phyloP scores from a whole-genome alignment of 2,329 filamentous ascomycete genomes.

The Hymenoscyphus fructigenus region DNA sequence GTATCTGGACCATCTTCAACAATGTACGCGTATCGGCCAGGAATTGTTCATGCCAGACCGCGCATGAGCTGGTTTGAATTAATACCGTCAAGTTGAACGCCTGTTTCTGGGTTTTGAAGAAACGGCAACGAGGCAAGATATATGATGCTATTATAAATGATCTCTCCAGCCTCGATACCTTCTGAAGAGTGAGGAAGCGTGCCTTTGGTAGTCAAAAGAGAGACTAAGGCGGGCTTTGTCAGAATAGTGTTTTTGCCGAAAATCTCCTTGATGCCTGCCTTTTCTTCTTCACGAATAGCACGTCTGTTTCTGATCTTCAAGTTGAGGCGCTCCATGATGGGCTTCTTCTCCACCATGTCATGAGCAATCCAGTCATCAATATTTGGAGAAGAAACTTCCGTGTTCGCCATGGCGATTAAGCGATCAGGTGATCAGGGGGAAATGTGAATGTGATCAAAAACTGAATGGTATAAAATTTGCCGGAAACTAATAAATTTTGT shows the following conservation, averaged over 20 bases:
- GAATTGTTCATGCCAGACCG: not conserved
- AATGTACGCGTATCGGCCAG: not conserved
- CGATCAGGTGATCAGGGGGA: not conserved
- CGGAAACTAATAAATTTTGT: not conserved
- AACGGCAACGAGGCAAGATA: slow-evolving; percentile 2
- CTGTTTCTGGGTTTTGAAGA: not conserved
- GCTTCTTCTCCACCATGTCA: not conserved
- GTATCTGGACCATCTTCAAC: not conserved
- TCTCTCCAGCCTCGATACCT: not conserved
- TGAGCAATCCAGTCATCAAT: not conserved
- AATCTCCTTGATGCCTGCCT: not conserved
- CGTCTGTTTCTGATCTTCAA: not conserved
- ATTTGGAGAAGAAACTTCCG: not conserved
- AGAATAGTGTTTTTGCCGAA: not conserved
- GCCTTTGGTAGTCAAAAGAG: not conserved
- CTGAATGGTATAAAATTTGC: not conserved
- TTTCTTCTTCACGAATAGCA: slow-evolving; percentile 1
- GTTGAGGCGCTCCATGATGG: not conserved
- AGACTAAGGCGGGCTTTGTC: not conserved
- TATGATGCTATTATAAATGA: slow-evolving; percentile 1
- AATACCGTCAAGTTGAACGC: not conserved
- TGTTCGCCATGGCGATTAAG: not conserved
- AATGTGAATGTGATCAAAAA: not conserved
- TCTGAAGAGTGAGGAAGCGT: slow-evolving; percentile 1
- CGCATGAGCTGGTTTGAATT: not conserved